A percentile compares a stretch with the other conserved stretches of the same genome.
Evolutionary conservation across 805 yeast genomes (phyloP).

Genomic region (Spencermartinsiella europaea): DNA sequence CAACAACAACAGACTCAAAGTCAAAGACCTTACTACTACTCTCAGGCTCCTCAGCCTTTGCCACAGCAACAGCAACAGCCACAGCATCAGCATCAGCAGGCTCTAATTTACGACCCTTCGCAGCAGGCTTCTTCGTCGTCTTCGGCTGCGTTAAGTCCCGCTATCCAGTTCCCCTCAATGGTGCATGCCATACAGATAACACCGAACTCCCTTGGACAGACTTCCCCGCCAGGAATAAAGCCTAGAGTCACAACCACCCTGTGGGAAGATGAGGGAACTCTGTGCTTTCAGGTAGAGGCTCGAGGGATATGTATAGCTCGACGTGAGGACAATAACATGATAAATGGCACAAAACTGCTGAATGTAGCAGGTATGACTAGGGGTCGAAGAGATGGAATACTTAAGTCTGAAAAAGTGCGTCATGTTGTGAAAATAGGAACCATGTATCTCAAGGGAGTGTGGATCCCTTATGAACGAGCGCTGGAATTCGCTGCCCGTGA

Average conservation of each 20-base stretch:
- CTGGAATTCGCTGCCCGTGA: constrained; percentile 75
- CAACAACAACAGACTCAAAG: constrained; percentile 7
- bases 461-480: constrained; percentile 87
- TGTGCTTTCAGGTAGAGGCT: constrained; percentile 81
- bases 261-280: constrained; percentile 86
- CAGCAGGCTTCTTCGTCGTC: constrained; percentile 2
- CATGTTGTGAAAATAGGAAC: constrained; percentile 83
- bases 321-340: constrained; percentile 83
- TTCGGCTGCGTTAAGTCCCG: constrained; percentile 9
- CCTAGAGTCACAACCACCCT: constrained; percentile 71
- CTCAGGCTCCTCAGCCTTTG: constrained; percentile 1
- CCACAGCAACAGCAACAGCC: constrained; percentile 5
- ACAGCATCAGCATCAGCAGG: constrained; percentile 6
- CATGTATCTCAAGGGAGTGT: constrained; percentile 84
- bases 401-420: constrained; percentile 69
- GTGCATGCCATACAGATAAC: constrained; percentile 17
- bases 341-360: constrained; percentile 77
- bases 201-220: constrained; percentile 27
- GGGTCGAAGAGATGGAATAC: constrained; percentile 83
- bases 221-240: constrained; percentile 28
- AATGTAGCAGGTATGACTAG: constrained; percentile 85
- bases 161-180: constrained; percentile 22
- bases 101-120: background rate
- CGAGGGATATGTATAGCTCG: constrained; percentile 75
- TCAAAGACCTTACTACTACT: constrained; percentile 2